Base-by-base conservation (phyloP, 2,329 filamentous ascomycete species). In the Diaporthe ilicicola region DNA sequence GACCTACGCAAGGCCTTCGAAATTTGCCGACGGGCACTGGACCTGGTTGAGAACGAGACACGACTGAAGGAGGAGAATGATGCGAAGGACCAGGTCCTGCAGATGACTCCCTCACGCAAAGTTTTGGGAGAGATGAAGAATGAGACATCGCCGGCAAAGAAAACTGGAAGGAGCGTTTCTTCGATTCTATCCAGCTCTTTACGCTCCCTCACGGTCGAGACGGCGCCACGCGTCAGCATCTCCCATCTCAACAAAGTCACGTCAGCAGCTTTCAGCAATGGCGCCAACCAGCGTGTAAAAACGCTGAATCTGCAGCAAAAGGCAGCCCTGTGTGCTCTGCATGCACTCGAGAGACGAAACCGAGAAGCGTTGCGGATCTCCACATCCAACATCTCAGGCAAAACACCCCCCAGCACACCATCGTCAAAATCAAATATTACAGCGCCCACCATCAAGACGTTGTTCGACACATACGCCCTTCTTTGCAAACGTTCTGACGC, bases 1-100 rank as follows among this genome's bases (percentile, higher is more conserved):
- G 96, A 99, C 80, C 82, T 99, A 61, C 93, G 96, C 72, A 97
- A 97, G 81, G 95, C 95, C 0, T 98, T 98, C 77, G 95, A 98
- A 80, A 94, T 99, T 72, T 94, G 95, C 80, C 92, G 94, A 56
- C 90, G 94, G 67, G 94, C 95, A 4, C 90, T 99, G 69, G 95
- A 98, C 80, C 83, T 97, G 27, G 90, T 98, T 61, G 96, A 98
- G 81, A 86, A 89, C 66, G 95, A 98, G 81, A 95, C 93, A 1
- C 90, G 90, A 71, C 86, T 90, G 73, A 94, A 92, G 78, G 88
- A 94, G 74, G 89, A 92, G 74, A 90, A 91, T 74, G 88, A 84
- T 75, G 84, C 84, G 72, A 84, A 86, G 69, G 89, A 91, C 73
- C 83, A 84, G 50, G 81, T 88, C 9, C 79, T 91, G 15, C 86